Evolutionary conservation across 2,329 filamentous ascomycete genomes (phyloP), one percentile per base, ranked within the genome.

Genomic region (Aureobasidium pullulans): DNA sequence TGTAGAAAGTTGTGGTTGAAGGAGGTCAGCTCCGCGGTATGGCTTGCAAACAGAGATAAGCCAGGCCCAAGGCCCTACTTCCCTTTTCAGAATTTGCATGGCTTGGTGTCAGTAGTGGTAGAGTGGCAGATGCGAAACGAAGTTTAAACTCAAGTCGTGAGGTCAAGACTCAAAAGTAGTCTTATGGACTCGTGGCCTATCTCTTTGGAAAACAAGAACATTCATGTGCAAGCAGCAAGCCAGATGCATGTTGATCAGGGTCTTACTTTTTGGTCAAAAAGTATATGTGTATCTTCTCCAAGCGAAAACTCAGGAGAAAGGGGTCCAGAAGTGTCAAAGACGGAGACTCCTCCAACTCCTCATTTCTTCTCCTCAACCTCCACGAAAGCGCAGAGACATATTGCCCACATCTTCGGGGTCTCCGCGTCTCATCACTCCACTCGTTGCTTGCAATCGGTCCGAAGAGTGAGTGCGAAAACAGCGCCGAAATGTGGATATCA

Each of bases 341-440:
- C 47, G 47, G 47, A 49, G 47, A 49, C 16, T 19, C 15, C 31
- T 37, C 32, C 47, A 23, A n/a, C 28, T 29, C 23, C 43, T 31
- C 46, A 48, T 10, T 48, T 9, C 6, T n/a, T n/a, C 13, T 39
- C 48, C 48, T 13, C 48, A 52, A 52, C 49, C 49, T 53, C 49
- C 37, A 19, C 50, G 37, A 28, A 43, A 54, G 50, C 37, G 32
- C 50, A 23, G 37, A 54, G 39, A 54, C 50, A 42, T 8, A 39
- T 42, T 32, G 16, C 28, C 23, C 28, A 54, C 34, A 32, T 1
- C 19, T 31, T 54, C 50, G 50, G 50, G 37, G 29, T 42, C 50
- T 54, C 50, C 50, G 50, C 39, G 50, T 54, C 39, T 13, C 28
- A 43, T 43, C 50, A 43, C 50, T 54, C 50, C 50, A 54, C 50